Base-by-base conservation (phyloP, 768 basidiomycete species). In the Auriculariales sp. region DNA sequence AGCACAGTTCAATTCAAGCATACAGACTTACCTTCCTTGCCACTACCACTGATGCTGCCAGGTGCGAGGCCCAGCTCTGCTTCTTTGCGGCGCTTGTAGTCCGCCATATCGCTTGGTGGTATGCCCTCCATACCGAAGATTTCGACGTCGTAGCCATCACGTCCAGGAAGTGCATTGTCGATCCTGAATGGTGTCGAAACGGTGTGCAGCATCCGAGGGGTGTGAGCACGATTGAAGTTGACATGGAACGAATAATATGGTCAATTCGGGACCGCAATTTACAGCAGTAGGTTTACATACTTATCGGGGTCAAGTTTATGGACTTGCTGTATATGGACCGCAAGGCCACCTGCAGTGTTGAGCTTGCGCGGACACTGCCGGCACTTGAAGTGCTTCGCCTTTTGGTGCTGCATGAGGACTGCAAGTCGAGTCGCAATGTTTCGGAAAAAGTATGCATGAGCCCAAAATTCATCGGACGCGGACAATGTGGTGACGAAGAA, bases 81-180 rank as follows among this genome's bases (percentile, higher is more conserved):
- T 63, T 94, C 93, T 61, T 95, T 95, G 55, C 88, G 81, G 48
- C 90, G 83, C 61, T 89, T 94, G 74, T 93, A 98, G 64, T 93
- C 94, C 11, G 88, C 91, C 17, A 94, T 77, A 64, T 94, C 93
- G 29, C 90, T 87, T 3, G 83, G 83, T 6, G 92, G 92, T 46
- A 97, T 91, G 49, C 94, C 95, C 62, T 95, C 94, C 95, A 99
- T 98, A 22, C 95, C 95, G 56, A 98, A 98, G 45, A 99, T 98
- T 67, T 99, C 95, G 31, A 99, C 84, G 62, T 98, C 94, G 58
- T 97, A 97, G 1, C 93, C 91, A 66, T 97, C 94, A 29, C 95
- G 81, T 27, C 93, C 94, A 7, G 94, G 91, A 3, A 99, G 71
- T 0, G 94, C 93, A 62, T 97, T 98, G 50, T 95, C 93, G 24